Conservation (phyloP, 495 filamentous ascomycete genomes). For the Peziza echinospora region DNA sequence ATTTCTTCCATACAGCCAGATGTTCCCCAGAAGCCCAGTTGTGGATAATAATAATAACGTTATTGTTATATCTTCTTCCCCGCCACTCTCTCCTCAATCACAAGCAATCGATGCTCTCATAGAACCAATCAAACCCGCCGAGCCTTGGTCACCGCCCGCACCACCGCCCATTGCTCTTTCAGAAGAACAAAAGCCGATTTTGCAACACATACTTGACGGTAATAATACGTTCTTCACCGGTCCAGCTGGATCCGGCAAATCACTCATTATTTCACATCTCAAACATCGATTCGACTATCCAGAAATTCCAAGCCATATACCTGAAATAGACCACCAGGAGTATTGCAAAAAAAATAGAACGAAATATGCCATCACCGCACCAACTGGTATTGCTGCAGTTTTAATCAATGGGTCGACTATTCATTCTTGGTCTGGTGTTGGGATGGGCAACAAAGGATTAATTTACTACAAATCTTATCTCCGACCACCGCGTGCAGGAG, state of each 20-base stretch:
- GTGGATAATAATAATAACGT: too few species aligned
- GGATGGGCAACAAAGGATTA: constrained; percentile 12
- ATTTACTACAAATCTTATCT: constrained; percentile 1
- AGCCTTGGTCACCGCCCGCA: not conserved
- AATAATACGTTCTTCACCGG: constrained; percentile 15
- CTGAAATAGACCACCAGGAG: constrained; percentile 1
- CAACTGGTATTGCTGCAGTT: constrained; percentile 14
- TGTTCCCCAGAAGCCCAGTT: too few species aligned
- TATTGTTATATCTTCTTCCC: too few species aligned
- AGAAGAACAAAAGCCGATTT: constrained; percentile 5
- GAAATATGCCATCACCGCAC: constrained; percentile 13
- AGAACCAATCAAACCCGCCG: not conserved
- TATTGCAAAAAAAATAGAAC: constrained; percentile 1
- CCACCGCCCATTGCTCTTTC: not conserved
- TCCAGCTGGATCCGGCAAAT: constrained; percentile 18
- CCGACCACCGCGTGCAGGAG: not conserved
- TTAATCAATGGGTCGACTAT: constrained; percentile 16
- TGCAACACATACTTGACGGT: constrained; percentile 8
- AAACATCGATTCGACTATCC: constrained; percentile 5
- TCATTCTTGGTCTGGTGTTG: constrained; percentile 15
- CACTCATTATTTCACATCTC: constrained; percentile 10
- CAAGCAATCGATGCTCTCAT: too few species aligned
- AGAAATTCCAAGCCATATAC: not conserved
- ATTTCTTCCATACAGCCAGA: too few species aligned
- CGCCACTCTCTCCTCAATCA: too few species aligned